Percentiles rank a stretch among this genome's conserved stretches.
phyloP scores from a whole-genome alignment of 2,329 filamentous ascomycete genomes.

The Seiridium cupressi region DNA sequence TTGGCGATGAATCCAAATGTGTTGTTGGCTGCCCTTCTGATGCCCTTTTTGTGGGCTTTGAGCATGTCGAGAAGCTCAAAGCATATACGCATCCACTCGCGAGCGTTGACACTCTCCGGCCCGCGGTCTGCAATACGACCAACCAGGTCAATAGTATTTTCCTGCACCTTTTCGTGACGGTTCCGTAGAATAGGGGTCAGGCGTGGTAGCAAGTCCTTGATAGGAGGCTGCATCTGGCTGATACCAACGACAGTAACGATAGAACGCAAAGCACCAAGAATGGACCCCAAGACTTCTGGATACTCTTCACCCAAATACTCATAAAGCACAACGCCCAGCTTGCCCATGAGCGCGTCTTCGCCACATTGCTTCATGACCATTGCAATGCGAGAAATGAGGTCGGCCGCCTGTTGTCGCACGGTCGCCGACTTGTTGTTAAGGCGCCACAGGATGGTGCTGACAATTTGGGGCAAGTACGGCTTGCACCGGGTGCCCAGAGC shows the following conservation, averaged over 20 bases:
- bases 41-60: slow-evolving; percentile 99
- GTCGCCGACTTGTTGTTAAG: slow-evolving; percentile 98
- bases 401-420: slow-evolving; percentile 93
- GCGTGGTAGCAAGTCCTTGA: slow-evolving; percentile 91
- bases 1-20: slow-evolving; percentile 99
- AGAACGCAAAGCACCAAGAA: slow-evolving; percentile 88
- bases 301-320: slow-evolving; percentile 99
- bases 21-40: slow-evolving; percentile 96
- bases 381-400: slow-evolving; percentile 93
- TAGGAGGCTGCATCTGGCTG: slow-evolving; percentile 96
- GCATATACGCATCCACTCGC: slow-evolving; percentile 99
- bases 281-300: slow-evolving; percentile 94
- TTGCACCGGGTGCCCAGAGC: slow-evolving; percentile 91
- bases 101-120: slow-evolving; percentile 91
- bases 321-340: slow-evolving; percentile 91
- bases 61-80: slow-evolving; percentile 99
- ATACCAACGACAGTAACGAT: slow-evolving; percentile 99
- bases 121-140: slow-evolving; percentile 97
- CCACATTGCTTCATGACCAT: slow-evolving; percentile 99
- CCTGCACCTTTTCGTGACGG: slow-evolving; percentile 97
- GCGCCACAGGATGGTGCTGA: slow-evolving; percentile 92
- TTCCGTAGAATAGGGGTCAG: slow-evolving; percentile 98
- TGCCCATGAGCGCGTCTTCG: slow-evolving; percentile 93
- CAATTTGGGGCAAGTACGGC: slow-evolving; percentile 94
- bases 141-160: slow-evolving; percentile 97